Evolutionary conservation across 345 rosid species (phyloP), one percentile per base, ranked within the genome.

Genomic region (Erodium maritimum): DNA sequence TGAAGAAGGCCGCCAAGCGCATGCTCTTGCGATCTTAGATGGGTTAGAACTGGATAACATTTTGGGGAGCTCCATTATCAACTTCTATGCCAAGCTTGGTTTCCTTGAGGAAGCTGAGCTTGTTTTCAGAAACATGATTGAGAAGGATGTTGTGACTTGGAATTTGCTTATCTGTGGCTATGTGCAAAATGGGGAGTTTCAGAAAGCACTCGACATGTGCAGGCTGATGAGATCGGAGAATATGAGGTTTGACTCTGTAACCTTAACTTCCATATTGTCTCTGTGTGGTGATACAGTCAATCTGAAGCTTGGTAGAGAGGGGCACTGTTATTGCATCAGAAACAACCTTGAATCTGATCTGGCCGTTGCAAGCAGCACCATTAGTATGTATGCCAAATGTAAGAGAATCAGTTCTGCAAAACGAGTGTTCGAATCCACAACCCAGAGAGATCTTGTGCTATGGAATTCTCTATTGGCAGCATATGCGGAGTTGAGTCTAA

Each of bases 61-160:
- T 37, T 71, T 84, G 4, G 95, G 91, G 46, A 81, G 84, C 59
- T 86, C 91, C 11, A 58, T 84, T 8, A 54, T 90, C 63, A 90
- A 86, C 58, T 86, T 86, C 55, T 86, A 86, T 72, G 69, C 83
- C 23, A 90, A 86, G 69, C 76, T 81, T 65, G 85, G 91, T 21
- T 73, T 79, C 74, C 61, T 86, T 13, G 83, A 76, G 72, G 79
- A 81, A 68, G 89, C 89, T 17, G 79, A 86, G 79, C 66, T 77
- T 65, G 70, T 78, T 20, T 86, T 86, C 55, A 54, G 65, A 69
- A 71, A 71, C 33, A 78, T 85, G 72, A 3, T 63, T 21, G 81
- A 64, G 18, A 85, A 73, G 34, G 96, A 89, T 73, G 77, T 69
- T 21, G 91, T 86, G 9, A 81, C 86, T 21, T 89, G 96, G 95